Evolutionary conservation across 2,329 filamentous ascomycete genomes (phyloP).

Genomic region (Cladorrhinum sp.): DNA sequence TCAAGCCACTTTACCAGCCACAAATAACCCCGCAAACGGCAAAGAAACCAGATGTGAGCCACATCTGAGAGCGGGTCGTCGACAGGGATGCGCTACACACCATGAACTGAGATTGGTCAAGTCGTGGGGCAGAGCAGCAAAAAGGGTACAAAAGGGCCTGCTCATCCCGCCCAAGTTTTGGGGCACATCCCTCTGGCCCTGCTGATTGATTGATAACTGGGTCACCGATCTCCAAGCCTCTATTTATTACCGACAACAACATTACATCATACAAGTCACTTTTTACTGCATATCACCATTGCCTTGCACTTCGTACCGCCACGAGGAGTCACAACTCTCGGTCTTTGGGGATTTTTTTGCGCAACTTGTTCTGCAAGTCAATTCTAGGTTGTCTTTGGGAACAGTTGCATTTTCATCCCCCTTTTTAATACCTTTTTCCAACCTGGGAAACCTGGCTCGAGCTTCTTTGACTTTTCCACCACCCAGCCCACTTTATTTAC

Average conservation of each 20-base stretch:
- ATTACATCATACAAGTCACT: constrained; percentile 21
- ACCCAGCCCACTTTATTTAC: background rate
- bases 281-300: background rate
- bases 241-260: background rate
- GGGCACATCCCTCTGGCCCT: constrained; percentile 20
- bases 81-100: background rate
- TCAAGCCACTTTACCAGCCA: constrained; percentile 22
- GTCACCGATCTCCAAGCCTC: background rate
- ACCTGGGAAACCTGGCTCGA: background rate
- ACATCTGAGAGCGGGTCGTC: background rate
- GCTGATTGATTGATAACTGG: background rate
- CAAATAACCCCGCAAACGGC: constrained; percentile 26
- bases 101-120: constrained; percentile 16
- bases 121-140: constrained; percentile 3
- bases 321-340: background rate
- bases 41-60: background rate
- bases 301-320: background rate
- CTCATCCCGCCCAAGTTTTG: constrained; percentile 32
- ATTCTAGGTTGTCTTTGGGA: no score
- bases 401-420: background rate
- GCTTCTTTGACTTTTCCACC: background rate
- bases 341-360: background rate
- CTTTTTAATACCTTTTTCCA: background rate
- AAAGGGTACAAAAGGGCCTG: constrained; percentile 36
- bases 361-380: background rate